phyloP scores from a whole-genome alignment of 1,284 basidiomycete genomes.

The Puccinia polysora region DNA sequence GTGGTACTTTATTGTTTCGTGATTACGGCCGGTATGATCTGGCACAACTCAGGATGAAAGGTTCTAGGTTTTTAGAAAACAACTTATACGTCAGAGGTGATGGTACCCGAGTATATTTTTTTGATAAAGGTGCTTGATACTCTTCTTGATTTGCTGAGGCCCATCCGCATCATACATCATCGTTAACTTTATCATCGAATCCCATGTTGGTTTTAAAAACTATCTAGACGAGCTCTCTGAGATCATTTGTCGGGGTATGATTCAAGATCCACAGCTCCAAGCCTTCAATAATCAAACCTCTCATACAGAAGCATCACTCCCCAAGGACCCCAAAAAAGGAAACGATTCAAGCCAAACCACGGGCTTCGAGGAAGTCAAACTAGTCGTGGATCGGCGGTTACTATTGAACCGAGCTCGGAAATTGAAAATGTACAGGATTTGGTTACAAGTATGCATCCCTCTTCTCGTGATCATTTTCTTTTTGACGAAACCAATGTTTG shows the following conservation, averaged over 20 bases:
- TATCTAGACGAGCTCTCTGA: slow-evolving; percentile 76
- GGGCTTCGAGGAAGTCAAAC: slow-evolving; percentile 66
- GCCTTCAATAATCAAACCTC: slow-evolving; percentile 52
- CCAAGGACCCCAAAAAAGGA: background rate
- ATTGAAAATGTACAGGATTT: slow-evolving; percentile 79
- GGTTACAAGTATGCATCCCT: slow-evolving; percentile 48
- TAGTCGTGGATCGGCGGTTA: slow-evolving; percentile 81
- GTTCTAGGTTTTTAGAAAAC: slow-evolving; percentile 70
- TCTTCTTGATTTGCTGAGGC: too few species aligned
- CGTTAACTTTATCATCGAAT: too few species aligned
- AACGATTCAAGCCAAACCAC: background rate
- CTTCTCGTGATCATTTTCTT: background rate
- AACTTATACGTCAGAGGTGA: slow-evolving; percentile 94
- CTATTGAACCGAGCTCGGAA: slow-evolving; percentile 85
- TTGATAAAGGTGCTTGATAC: slow-evolving; percentile 65
- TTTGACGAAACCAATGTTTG: background rate
- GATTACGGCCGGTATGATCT: slow-evolving; percentile 95
- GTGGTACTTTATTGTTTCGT: slow-evolving; percentile 75
- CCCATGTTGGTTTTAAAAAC: too few species aligned
- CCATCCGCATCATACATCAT: too few species aligned
- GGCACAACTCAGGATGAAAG: slow-evolving; percentile 87
- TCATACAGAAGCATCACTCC: background rate
- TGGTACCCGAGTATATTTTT: slow-evolving; percentile 94
- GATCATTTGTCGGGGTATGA: slow-evolving; percentile 64
- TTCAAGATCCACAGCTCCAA: slow-evolving; percentile 43